These are phyloP conservation scores for Linnemannia zychae DNA, from an alignment of 192 early-diverging fungal species.

Conservation along the genomic window DNA sequence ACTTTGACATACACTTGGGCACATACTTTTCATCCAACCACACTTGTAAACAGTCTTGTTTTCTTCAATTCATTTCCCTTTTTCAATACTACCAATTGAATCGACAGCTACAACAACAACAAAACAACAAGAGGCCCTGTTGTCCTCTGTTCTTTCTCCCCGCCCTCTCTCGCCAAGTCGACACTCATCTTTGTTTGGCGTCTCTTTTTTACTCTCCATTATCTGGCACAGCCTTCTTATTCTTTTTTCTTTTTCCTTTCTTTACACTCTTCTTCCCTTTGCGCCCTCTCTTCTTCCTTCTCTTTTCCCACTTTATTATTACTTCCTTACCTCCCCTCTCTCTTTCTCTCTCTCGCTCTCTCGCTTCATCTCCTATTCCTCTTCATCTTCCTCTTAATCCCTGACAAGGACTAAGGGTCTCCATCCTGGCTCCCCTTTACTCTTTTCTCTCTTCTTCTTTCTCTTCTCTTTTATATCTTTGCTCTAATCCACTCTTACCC, in stretches of 20 bases:
- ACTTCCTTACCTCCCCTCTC: background rate
- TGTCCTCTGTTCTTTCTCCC: background rate
- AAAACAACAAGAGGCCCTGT: too few relatives aligned
- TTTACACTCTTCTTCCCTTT: background rate
- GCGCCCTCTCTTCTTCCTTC: background rate
- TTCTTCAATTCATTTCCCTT: too few relatives aligned
- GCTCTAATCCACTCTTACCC: background rate
- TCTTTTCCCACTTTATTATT: background rate
- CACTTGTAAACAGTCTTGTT: background rate
- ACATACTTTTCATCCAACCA: background rate
- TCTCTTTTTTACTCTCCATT: background rate
- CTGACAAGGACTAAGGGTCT: background rate
- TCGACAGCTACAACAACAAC: too few relatives aligned
- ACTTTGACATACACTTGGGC: too few relatives aligned
- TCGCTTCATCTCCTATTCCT: background rate
- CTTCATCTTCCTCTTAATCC: background rate
- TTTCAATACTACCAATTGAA: too few relatives aligned
- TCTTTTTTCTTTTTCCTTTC: background rate
- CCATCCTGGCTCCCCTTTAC: background rate
- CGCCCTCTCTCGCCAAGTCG: background rate
- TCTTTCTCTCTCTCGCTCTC: background rate
- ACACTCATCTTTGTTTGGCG: background rate
- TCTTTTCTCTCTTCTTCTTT: background rate
- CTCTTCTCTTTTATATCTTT: background rate
- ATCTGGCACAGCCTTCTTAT: slow-evolving; percentile 1